phyloP scores from a whole-genome alignment of 108 stramenopile genomes.

The Nitzschia inconspicua region DNA sequence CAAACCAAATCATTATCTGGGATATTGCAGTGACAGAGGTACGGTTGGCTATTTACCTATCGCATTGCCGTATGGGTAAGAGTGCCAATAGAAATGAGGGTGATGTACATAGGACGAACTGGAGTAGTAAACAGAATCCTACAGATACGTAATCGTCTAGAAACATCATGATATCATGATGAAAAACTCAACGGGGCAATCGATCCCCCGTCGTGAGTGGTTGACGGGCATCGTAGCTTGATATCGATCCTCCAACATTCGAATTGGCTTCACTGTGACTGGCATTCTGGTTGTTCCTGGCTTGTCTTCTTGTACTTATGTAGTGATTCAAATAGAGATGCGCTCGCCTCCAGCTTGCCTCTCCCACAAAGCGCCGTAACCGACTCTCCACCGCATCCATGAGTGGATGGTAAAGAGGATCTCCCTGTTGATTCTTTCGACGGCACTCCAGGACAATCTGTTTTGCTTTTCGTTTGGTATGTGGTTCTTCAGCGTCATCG shows the following conservation, averaged over 20 bases:
- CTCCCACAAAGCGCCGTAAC: conserved; percentile 43
- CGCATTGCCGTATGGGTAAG: conserved; percentile 19
- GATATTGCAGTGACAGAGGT: conserved; percentile 53
- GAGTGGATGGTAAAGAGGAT: conserved; percentile 41
- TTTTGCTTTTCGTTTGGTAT: not conserved
- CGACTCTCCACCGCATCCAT: conserved; percentile 37
- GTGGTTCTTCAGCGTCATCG: conserved; percentile 7
- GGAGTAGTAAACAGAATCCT: too few species aligned
- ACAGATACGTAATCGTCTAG: too few species aligned
- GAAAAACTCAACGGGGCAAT: too few species aligned
- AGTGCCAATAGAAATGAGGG: too few species aligned
- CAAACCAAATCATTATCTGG: conserved; percentile 53
- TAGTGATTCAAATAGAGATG: conserved; percentile 19
- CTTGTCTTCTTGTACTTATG: not conserved
- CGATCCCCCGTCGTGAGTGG: too few species aligned
- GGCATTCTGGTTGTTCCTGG: too few species aligned
- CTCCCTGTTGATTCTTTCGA: conserved; percentile 37
- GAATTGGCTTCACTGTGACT: too few species aligned
- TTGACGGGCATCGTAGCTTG: too few species aligned
- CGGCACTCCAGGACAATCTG: conserved; percentile 36
- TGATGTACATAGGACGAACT: too few species aligned
- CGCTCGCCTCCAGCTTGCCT: conserved; percentile 42
- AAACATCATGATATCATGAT: too few species aligned
- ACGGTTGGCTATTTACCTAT: conserved; percentile 53
- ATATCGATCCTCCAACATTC: too few species aligned